These are phyloP conservation scores for Solanum sitiens DNA, from an alignment of 257 asterid genomes.

Conservation along the genomic window DNA sequence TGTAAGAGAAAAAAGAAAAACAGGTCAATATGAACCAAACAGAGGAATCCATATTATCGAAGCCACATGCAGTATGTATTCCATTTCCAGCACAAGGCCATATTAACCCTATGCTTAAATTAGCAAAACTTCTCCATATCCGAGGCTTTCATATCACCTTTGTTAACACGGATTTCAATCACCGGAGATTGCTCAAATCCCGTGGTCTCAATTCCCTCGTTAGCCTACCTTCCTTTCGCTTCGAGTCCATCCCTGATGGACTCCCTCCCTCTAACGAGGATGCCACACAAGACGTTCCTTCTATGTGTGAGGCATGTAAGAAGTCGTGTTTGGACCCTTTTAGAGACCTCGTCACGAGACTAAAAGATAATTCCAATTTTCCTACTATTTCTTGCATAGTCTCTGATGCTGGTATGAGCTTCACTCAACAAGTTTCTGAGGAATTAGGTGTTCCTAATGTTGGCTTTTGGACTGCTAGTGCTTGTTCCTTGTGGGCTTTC, in stretches of 20 bases:
- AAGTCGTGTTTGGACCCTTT: constrained; percentile 8
- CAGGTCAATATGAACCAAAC: not conserved
- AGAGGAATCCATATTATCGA: not conserved
- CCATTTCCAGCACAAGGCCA: constrained; percentile 35
- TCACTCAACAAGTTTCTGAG: constrained; percentile 2
- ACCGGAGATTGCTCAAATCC: constrained; percentile 1
- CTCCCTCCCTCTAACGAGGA: constrained; percentile 13
- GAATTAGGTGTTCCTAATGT: constrained; percentile 8
- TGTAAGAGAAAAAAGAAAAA: not conserved
- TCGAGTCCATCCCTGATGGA: constrained; percentile 22
- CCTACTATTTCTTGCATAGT: constrained; percentile 13
- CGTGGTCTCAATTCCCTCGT: not conserved
- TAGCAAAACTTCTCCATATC: constrained; percentile 18
- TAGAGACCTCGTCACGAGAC: not conserved
- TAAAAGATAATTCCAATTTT: not conserved
- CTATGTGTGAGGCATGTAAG: constrained; percentile 7
- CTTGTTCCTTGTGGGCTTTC: constrained; percentile 5
- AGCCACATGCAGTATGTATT: constrained; percentile 18
- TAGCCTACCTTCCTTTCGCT: constrained; percentile 5
- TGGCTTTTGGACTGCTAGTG: constrained; percentile 13
- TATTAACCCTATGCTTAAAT: constrained; percentile 22
- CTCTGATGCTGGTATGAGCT: constrained; percentile 14
- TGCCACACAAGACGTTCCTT: constrained; percentile 6
- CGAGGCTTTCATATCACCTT: constrained; percentile 25
- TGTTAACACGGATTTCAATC: constrained; percentile 16